Percentiles rank a stretch among this genome's conserved stretches.
These are phyloP conservation scores for Linum tenue DNA, from an alignment of 345 rosid genomes.

Conservation along the genomic window DNA sequence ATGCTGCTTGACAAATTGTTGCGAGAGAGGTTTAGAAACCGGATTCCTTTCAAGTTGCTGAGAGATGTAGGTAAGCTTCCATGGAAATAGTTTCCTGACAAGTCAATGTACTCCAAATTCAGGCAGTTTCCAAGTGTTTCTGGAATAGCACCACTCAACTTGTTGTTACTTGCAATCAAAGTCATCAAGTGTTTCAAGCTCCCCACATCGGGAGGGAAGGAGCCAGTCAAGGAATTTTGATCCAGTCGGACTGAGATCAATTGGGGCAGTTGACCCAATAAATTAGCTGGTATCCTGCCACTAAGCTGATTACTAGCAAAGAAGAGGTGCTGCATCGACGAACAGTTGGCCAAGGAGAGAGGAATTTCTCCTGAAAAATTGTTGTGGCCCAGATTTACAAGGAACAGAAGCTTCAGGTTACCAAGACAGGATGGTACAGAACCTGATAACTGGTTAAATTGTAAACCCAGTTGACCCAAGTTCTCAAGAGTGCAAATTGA, in stretches of 20 bases:
- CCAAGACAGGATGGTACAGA: conserved; percentile 14
- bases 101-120: conserved; percentile 7
- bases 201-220: conserved; percentile 8
- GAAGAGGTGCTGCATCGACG: neutral
- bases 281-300: conserved; percentile 15
- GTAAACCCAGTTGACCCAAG: neutral
- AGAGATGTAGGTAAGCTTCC: conserved; percentile 12
- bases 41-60: conserved; percentile 6
- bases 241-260: no score
- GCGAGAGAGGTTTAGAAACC: conserved; percentile 7
- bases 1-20: conserved; percentile 3
- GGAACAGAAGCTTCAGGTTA: conserved; percentile 5
- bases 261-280: no score
- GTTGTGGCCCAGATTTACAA: conserved; percentile 5
- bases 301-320: conserved; percentile 20
- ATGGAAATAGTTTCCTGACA: conserved; percentile 1
- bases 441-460: conserved; percentile 9
- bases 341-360: conserved; percentile 12
- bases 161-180: conserved; percentile 20
- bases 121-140: conserved; percentile 1
- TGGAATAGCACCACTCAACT: conserved; percentile 11
- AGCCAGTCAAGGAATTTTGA: conserved; percentile 13
- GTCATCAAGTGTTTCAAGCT: conserved; percentile 3
- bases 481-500: conserved; percentile 1
- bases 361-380: conserved; percentile 19